Percentiles rank a stretch among this genome's conserved stretches.
Evolutionary conservation across 768 basidiomycete species (phyloP).

Genomic region (Leucosporidium creatinivorum): DNA sequence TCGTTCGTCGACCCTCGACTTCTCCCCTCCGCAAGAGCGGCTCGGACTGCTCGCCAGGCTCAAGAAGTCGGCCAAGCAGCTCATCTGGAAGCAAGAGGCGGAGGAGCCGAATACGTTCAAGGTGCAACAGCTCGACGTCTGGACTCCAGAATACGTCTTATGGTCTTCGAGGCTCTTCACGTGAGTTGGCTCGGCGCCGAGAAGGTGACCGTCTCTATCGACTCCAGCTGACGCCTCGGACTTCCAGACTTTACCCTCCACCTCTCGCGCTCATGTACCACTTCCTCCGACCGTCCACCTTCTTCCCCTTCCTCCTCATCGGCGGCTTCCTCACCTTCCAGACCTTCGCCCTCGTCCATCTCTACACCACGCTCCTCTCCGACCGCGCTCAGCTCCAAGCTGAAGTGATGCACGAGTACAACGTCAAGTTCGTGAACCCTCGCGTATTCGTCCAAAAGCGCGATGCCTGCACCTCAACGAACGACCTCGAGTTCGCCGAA

Average conservation of each 20-base stretch:
- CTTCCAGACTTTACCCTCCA: slow-evolving; percentile 27
- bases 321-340: slow-evolving; percentile 14
- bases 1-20: slow-evolving; percentile 12
- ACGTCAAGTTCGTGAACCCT: slow-evolving; percentile 23
- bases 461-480: slow-evolving; percentile 16
- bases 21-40: slow-evolving; percentile 4
- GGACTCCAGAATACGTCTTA: slow-evolving; percentile 31
- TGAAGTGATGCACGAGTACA: slow-evolving; percentile 36
- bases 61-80: slow-evolving; percentile 1
- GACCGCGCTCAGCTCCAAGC: slow-evolving; percentile 26
- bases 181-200: slow-evolving; percentile 6
- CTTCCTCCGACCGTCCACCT: slow-evolving; percentile 24
- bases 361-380: slow-evolving; percentile 23
- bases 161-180: slow-evolving; percentile 31
- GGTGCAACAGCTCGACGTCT: slow-evolving; percentile 31
- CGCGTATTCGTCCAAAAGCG: slow-evolving; percentile 23
- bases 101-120: slow-evolving; percentile 14
- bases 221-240: neutral
- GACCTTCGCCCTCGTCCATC: slow-evolving; percentile 27
- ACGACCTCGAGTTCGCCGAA: slow-evolving; percentile 15
- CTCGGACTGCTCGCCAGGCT: neutral
- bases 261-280: slow-evolving; percentile 33
- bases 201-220: neutral
- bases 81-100: neutral
- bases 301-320: slow-evolving; percentile 21